Conservation (phyloP, 73 alveolate species). For the Paraurostyla sp. region DNA sequence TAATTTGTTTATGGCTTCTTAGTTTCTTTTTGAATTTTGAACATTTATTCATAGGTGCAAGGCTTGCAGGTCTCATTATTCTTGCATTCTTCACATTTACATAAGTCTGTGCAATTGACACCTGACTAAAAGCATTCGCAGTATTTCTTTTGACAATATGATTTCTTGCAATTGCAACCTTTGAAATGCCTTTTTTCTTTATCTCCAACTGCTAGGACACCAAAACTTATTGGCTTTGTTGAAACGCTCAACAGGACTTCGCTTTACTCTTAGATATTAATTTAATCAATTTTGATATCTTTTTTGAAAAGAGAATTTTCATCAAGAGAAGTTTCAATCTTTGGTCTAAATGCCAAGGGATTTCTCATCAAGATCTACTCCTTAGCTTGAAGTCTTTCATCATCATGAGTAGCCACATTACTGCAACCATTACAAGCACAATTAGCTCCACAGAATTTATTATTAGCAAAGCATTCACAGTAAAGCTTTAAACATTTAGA, state of each 20-base stretch:
- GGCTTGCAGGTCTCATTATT: conserved; percentile 59
- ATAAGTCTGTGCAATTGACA: conserved; percentile 86
- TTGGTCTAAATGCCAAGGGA: conserved; percentile 51
- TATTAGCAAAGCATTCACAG: conserved; percentile 97
- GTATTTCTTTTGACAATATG: conserved; percentile 95
- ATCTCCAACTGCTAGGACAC: neutral
- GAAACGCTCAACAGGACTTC: conserved; percentile 13
- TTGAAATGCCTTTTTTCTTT: conserved; percentile 69
- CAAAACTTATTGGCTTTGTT: conserved; percentile 5
- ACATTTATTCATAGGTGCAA: conserved; percentile 5
- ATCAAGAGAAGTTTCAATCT: conserved; percentile 26
- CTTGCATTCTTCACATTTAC: conserved; percentile 95
- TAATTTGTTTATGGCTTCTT: neutral
- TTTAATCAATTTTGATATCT: conserved; percentile 15
- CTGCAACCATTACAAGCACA: conserved; percentile 37
- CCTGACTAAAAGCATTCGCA: conserved; percentile 97
- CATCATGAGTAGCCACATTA: conserved; percentile 72
- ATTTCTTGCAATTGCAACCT: conserved; percentile 97
- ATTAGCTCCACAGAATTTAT: conserved; percentile 54
- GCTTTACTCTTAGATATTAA: conserved; percentile 11
- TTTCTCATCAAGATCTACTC: conserved; percentile 72
- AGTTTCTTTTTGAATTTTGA: neutral
- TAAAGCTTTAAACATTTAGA: conserved; percentile 95
- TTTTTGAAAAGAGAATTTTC: conserved; percentile 7
- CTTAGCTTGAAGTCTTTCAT: conserved; percentile 68